Percentiles rank a stretch among this genome's conserved stretches.
These are phyloP conservation scores for Auricularia sp. DNA, from an alignment of 768 basidiomycete genomes.

Conservation along the genomic window DNA sequence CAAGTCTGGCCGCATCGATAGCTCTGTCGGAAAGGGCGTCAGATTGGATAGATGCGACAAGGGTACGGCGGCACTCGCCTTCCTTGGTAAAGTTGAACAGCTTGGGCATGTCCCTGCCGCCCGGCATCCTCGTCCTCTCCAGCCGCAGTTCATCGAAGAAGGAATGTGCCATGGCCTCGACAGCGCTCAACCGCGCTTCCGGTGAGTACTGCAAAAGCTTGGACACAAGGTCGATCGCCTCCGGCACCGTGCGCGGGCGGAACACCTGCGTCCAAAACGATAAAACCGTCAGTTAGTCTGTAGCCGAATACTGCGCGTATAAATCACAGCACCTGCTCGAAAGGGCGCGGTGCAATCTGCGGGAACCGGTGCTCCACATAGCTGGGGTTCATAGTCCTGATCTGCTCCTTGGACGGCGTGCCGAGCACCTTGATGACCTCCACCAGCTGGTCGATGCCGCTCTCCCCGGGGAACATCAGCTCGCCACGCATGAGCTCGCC, in stretches of 20 bases:
- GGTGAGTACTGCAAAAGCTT: conserved; percentile 98
- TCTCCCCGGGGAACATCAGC: conserved; percentile 97
- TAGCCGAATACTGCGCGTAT: neutral
- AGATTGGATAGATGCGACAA: neutral
- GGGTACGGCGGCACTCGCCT: conserved; percentile 43
- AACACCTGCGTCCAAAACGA: conserved; percentile 56
- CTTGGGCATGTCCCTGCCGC: conserved; percentile 89
- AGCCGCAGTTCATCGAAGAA: conserved; percentile 95
- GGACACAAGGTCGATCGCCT: conserved; percentile 92
- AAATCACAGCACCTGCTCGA: conserved; percentile 63
- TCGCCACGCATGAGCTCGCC: conserved; percentile 99
- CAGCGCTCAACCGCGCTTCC: conserved; percentile 75
- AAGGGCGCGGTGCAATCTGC: conserved; percentile 98
- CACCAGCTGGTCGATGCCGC: conserved; percentile 96
- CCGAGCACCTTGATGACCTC: conserved; percentile 99
- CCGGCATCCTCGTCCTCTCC: conserved; percentile 90
- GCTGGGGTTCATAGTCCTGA: conserved; percentile 99
- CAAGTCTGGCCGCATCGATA: conserved; percentile 92
- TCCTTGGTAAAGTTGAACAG: conserved; percentile 95
- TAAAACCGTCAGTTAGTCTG: neutral
- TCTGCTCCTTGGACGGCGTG: conserved; percentile 96
- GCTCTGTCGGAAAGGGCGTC: conserved; percentile 42
- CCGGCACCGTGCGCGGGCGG: conserved; percentile 89
- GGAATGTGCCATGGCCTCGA: conserved; percentile 86
- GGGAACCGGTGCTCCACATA: conserved; percentile 99